A percentile compares a stretch with the other conserved stretches of the same genome.
phyloP scores from a whole-genome alignment of 164 flowering plant genomes.

The grape (Vitis vinifera) region ASM3070453v1 NC_081810.1:8674501-8675000 shows the following conservation, averaged over 20 bases:
- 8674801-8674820: too few species aligned
- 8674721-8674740: slow-evolving; percentile 16
- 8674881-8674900: too few species aligned
- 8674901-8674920: too few species aligned
- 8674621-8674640: slow-evolving; percentile 37
- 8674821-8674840: too few species aligned
- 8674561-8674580: slow-evolving; percentile 52
- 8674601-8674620: slow-evolving; percentile 48
- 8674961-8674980: too few species aligned
- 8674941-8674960: too few species aligned
- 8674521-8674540: slow-evolving; percentile 26
- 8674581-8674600: slow-evolving; percentile 57
- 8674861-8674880: too few species aligned
- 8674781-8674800: too few species aligned
- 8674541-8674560: slow-evolving; percentile 38
- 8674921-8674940: too few species aligned
- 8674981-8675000: too few species aligned
- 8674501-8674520: slow-evolving; percentile 8
- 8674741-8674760: slow-evolving; percentile 8
- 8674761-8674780: not conserved
- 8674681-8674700: slow-evolving; percentile 38
- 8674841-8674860: too few species aligned
- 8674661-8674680: slow-evolving; percentile 32
- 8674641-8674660: slow-evolving; percentile 43
- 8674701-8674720: slow-evolving; percentile 45